phyloP scores from a whole-genome alignment of 108 stramenopile species.

The Nannochloropsis oceanica region DNA sequence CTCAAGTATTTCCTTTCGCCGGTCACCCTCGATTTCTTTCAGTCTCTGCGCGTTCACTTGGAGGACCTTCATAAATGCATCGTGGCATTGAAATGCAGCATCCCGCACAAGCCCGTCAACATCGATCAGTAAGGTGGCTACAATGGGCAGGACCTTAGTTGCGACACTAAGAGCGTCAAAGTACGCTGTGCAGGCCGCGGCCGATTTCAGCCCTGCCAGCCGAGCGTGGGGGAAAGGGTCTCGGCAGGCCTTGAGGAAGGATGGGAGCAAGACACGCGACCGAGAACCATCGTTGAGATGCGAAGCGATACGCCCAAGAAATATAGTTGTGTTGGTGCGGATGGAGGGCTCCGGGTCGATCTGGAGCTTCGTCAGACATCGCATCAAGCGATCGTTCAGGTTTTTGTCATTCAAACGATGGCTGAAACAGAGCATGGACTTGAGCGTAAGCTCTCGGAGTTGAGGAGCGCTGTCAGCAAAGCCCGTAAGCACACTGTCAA shows the following conservation, averaged over 20 bases:
- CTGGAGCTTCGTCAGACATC: constrained; percentile 28
- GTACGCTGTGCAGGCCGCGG: constrained; percentile 16
- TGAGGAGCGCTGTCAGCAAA: constrained; percentile 34
- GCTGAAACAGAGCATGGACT: constrained; percentile 31
- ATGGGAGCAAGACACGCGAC: constrained; percentile 10
- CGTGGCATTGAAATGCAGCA: not conserved
- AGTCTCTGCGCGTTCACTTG: not conserved
- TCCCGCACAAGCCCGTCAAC: not conserved
- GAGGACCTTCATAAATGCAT: not conserved
- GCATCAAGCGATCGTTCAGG: constrained; percentile 32
- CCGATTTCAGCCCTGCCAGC: constrained; percentile 13
- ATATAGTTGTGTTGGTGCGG: constrained; percentile 35
- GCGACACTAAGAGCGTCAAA: not conserved
- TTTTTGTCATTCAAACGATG: constrained; percentile 27
- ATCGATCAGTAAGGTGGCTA: not conserved
- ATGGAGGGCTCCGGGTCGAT: constrained; percentile 35
- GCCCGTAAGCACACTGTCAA: constrained; percentile 31
- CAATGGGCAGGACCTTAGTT: not conserved
- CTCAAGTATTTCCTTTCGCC: not conserved
- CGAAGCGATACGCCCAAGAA: constrained; percentile 28
- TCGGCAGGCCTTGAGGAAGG: constrained; percentile 2
- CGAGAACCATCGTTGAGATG: constrained; percentile 14
- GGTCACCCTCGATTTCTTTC: not conserved
- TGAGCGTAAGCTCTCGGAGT: constrained; percentile 35
- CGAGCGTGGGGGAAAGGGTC: constrained; percentile 18